Base-by-base conservation (phyloP, 139 green algal species). In the Coelastrella sp. region DNA sequence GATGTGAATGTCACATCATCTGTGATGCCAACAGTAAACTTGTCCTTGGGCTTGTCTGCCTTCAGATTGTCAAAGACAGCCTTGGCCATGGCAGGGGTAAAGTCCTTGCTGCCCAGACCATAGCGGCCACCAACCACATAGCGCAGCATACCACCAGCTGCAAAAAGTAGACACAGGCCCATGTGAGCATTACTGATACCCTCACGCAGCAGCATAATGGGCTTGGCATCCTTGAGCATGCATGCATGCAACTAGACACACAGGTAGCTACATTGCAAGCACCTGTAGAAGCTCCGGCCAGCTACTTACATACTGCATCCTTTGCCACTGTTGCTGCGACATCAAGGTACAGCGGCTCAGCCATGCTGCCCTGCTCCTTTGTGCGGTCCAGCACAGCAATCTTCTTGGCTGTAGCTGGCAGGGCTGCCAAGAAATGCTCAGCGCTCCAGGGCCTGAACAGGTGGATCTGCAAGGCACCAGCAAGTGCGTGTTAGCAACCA, bases 21-120 rank as follows among this genome's bases (percentile, higher is more conserved):
- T 10, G 93, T 81, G 73, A 93, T 95, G 92, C 94, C 90, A 4
- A 89, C 85, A 66, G 85, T 89, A 66, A 89, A 89, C 58, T 74
- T 61, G 73, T 89, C 73, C 64, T 89, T 89, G 77, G 93, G 91
- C 77, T 75, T 75, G 64, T 84, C 66, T 13, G 76, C 60, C 32
- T 57, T 78, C 83, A 96, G 90, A 88, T 96, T 94, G 77, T 94
- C 92, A 77, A 88, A 96, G 59, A 93, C 90, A 7, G 94, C 94
- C 66, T 92, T 81, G 20, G 88, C 92, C 88, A 94, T 92, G 22
- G 91, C 91, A 8, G 94, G 94, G 4, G 93, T 95, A 90, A 96
- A 96, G 89, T 96, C 94, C 92, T 96, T 96, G 89, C 90, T 94
- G 47, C 88, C 92, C 22, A 96, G 90, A n/a, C 94, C 94, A 73